Evolutionary conservation across 2,329 filamentous ascomycete genomes (phyloP), one percentile per base, ranked within the genome.

Genomic region (Hypoxylon sp.): DNA sequence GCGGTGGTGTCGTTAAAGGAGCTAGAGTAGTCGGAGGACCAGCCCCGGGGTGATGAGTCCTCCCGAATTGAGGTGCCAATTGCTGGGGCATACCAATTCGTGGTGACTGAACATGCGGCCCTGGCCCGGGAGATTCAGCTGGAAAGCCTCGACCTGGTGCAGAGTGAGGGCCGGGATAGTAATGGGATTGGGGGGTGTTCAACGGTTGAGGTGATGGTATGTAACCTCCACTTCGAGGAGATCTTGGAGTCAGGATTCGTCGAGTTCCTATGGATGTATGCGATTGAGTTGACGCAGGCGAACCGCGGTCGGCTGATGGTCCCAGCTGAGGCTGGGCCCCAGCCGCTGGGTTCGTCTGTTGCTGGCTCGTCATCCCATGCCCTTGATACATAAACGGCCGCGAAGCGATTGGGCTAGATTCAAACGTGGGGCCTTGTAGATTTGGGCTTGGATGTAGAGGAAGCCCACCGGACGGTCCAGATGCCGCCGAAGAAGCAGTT

Each of bases 201-300:
- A 75, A 63, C 23, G 74, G 64, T 51, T 76, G 74, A 63, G 74
- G 70, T 9, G 73, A 70, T 45, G 75, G 74, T 37, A 63, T 68
- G 14, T 79, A 76, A 30, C 81, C 81, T 11, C 85, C 72, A 70
- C 85, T 80, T 65, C 87, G 83, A 41, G 87, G 87, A 8, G 88
- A 89, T 68, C 83, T 82, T 0, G 88, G 86, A 9, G 85, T 88
- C 65, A 88, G 73, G n/a, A 87, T 83, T 32, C 83, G 83, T 68
- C 87, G 80, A 55, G 71, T 71, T 58, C 73, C 76, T 23, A 78
- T 65, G 5, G 75, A 69, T 1, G 75, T 71, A 57, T 76, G 75
- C 23, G 76, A 73, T 23, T 78, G 77, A 23, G 55, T 37, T 8
- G 69, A 61, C 8, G 71, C 68, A 6, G 79, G 77, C 14, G 78